phyloP scores from a whole-genome alignment of 768 basidiomycete species.

The Infundibulicybe gibba region DNA sequence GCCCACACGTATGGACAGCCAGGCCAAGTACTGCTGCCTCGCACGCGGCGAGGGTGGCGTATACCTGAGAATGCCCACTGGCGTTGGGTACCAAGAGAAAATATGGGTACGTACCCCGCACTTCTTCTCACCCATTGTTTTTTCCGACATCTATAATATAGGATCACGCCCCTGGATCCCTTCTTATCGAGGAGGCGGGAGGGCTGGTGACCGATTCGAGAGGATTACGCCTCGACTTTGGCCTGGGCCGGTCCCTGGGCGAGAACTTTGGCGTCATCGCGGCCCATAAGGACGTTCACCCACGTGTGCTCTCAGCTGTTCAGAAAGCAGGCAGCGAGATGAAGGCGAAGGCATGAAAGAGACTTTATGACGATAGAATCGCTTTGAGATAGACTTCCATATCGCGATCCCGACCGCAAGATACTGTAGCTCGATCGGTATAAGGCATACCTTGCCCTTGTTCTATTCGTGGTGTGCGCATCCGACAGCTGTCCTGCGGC shows the following conservation, averaged over 20 bases:
- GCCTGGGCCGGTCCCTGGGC: slow-evolving; percentile 79
- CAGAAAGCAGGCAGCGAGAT: slow-evolving; percentile 39
- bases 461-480: no score
- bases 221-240: slow-evolving; percentile 79
- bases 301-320: slow-evolving; percentile 69
- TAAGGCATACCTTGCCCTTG: no score
- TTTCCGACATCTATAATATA: slow-evolving; percentile 18
- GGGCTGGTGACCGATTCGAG: slow-evolving; percentile 85
- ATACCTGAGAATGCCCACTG: slow-evolving; percentile 79
- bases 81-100: slow-evolving; percentile 82
- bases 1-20: slow-evolving; percentile 89
- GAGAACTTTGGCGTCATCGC: slow-evolving; percentile 89
- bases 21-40: slow-evolving; percentile 91
- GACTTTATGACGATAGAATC: no score
- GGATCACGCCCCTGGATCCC: slow-evolving; percentile 88
- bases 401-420: no score
- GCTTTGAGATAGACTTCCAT: no score
- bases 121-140: not conserved
- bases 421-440: no score
- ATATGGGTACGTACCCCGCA: slow-evolving; percentile 70
- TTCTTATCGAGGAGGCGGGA: slow-evolving; percentile 87
- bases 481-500: no score
- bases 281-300: slow-evolving; percentile 68
- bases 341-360: not conserved
- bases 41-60: slow-evolving; percentile 82